Conservation (phyloP, 1,139 yeast species). For the Geotrichum restrictum region DNA sequence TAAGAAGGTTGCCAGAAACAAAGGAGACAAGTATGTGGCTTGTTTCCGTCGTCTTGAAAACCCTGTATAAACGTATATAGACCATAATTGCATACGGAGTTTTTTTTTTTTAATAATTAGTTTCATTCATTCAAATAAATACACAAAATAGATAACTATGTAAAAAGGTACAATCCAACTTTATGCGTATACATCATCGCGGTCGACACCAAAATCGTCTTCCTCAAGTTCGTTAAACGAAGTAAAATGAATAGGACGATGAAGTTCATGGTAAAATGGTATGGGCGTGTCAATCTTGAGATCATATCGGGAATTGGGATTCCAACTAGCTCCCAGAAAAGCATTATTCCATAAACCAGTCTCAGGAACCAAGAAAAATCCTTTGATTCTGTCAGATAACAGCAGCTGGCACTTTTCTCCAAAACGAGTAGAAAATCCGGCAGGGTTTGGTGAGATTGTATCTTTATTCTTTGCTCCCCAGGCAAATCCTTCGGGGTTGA, state of each 20-base stretch:
- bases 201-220: slow-evolving; percentile 61
- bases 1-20: slow-evolving; percentile 86
- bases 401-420: slow-evolving; percentile 66
- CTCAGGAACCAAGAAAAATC: slow-evolving; percentile 83
- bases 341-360: slow-evolving; percentile 87
- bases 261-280: slow-evolving; percentile 77
- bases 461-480: slow-evolving; percentile 77
- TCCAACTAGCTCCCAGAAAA: slow-evolving; percentile 84
- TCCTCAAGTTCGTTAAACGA: slow-evolving; percentile 67
- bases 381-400: slow-evolving; percentile 70
- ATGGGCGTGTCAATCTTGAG: slow-evolving; percentile 75
- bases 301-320: slow-evolving; percentile 53
- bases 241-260: slow-evolving; percentile 83
- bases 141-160: not conserved
- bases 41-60: slow-evolving; percentile 61
- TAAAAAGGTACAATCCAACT: not conserved
- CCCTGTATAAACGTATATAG: slow-evolving; percentile 13
- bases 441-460: slow-evolving; percentile 48
- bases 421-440: slow-evolving; percentile 60
- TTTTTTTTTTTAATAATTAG: not conserved
- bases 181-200: slow-evolving; percentile 66
- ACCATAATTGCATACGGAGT: not conserved
- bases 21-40: slow-evolving; percentile 83
- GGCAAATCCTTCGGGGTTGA: slow-evolving; percentile 60
- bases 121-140: not conserved